These are phyloP conservation scores for Cornus kousa DNA, from an alignment of 148 eudicot species.

Conservation along the genomic window DNA sequence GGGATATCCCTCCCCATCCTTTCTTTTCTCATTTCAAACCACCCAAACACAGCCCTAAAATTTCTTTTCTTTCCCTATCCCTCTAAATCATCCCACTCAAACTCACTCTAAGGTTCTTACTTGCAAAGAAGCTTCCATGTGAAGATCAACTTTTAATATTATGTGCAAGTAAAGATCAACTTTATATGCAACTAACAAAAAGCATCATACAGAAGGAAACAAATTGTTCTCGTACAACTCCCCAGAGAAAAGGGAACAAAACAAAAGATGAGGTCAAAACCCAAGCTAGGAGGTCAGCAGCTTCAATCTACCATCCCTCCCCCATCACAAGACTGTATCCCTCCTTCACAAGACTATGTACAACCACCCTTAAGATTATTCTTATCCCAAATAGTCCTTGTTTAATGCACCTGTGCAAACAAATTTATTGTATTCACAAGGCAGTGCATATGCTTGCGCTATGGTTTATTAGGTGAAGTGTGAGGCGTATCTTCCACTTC, in stretches of 20 bases:
- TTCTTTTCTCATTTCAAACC: too few relatives aligned
- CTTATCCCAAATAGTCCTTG: neutral
- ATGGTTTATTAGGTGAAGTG: slow-evolving; percentile 3
- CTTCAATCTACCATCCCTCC: slow-evolving; percentile 2
- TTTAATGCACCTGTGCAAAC: neutral
- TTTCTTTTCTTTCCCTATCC: too few relatives aligned
- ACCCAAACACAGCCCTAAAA: too few relatives aligned
- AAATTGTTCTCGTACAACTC: neutral
- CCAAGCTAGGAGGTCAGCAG: slow-evolving; percentile 4
- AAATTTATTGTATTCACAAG: neutral
- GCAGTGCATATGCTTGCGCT: neutral
- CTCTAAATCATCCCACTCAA: too few relatives aligned
- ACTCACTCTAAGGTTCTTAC: too few relatives aligned
- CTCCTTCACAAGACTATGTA: slow-evolving; percentile 8
- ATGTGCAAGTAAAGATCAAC: neutral
- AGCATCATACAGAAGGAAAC: neutral
- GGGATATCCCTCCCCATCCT: too few relatives aligned
- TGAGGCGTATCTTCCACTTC: slow-evolving; percentile 10
- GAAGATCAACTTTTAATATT: too few relatives aligned
- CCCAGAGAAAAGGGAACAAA: neutral
- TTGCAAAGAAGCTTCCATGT: too few relatives aligned
- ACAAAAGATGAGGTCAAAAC: slow-evolving; percentile 1
- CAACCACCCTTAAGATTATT: slow-evolving; percentile 9
- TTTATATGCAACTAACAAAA: neutral
- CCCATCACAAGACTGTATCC: neutral